These are phyloP conservation scores for Soucietia sequanensis DNA, from an alignment of 805 yeast genomes.

Conservation along the genomic window DNA sequence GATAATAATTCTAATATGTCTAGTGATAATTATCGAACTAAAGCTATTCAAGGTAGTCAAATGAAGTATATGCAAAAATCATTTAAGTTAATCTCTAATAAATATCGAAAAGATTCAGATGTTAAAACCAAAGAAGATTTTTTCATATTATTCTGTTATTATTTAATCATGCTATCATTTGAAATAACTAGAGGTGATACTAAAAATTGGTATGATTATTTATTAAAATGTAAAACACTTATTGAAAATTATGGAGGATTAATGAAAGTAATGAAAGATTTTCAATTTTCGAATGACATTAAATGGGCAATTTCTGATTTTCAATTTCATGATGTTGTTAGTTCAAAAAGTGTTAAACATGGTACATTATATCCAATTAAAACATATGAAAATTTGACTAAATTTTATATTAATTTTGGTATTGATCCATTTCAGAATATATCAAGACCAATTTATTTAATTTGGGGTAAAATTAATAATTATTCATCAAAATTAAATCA, in stretches of 20 bases:
- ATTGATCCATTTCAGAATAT: slow-evolving; percentile 13
- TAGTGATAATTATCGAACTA: no score
- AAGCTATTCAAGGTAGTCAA: no score
- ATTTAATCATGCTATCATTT: slow-evolving; percentile 16
- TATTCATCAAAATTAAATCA: background rate
- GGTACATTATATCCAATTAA: slow-evolving; percentile 16
- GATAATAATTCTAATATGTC: no score
- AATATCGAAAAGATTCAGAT: slow-evolving; percentile 9
- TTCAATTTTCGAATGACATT: slow-evolving; percentile 16
- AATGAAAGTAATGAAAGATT: slow-evolving; percentile 7
- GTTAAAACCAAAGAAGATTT: slow-evolving; percentile 9
- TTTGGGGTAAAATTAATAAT: slow-evolving; percentile 1
- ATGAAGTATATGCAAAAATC: slow-evolving; percentile 20
- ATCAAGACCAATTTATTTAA: background rate
- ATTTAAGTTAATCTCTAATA: slow-evolving; percentile 13
- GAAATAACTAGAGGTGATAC: slow-evolving; percentile 22
- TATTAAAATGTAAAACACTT: slow-evolving; percentile 12
- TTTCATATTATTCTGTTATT: slow-evolving; percentile 14
- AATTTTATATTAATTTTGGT: slow-evolving; percentile 9
- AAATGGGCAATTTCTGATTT: slow-evolving; percentile 18
- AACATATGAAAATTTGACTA: slow-evolving; percentile 10
- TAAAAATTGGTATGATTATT: slow-evolving; percentile 16
- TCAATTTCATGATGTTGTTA: slow-evolving; percentile 19
- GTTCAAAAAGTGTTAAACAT: slow-evolving; percentile 11
- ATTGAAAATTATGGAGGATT: slow-evolving; percentile 15